phyloP scores from a whole-genome alignment of 306 rosid genomes.

The Pyrus pyrifolia region DNA sequence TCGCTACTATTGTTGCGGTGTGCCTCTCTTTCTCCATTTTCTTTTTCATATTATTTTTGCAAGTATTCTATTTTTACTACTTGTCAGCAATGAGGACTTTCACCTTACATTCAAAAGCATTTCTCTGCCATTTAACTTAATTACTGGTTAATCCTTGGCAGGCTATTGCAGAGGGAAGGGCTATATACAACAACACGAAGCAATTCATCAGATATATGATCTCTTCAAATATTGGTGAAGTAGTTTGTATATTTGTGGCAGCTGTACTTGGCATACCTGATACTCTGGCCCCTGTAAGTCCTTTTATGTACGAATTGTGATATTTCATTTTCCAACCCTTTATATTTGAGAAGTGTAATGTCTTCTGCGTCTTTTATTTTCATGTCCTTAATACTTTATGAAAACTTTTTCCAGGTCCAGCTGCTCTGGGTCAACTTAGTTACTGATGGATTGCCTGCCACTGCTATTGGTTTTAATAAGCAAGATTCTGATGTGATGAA shows the following conservation, averaged over 20 bases:
- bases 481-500: slow-evolving; percentile 98
- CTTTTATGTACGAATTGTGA: background rate
- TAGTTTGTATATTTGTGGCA: slow-evolving; percentile 96
- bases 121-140: slow-evolving; percentile 9
- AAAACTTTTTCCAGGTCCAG: slow-evolving; percentile 61
- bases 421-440: slow-evolving; percentile 98
- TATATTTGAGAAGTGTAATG: background rate
- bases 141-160: slow-evolving; percentile 28
- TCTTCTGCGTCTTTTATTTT: background rate
- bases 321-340: slow-evolving; percentile 16
- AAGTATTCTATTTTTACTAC: background rate
- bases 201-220: slow-evolving; percentile 99
- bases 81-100: background rate
- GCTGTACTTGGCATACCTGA: slow-evolving; percentile 99
- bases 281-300: slow-evolving; percentile 94
- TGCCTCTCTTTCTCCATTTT: slow-evolving; percentile 14
- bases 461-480: slow-evolving; percentile 96
- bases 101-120: background rate
- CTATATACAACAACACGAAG: slow-evolving; percentile 90
- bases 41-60: background rate
- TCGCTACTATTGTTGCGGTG: slow-evolving; percentile 96
- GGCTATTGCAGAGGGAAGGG: slow-evolving; percentile 99
- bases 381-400: background rate
- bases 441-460: slow-evolving; percentile 97
- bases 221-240: slow-evolving; percentile 98